These are phyloP conservation scores for Tricholoma sp. DNA, from an alignment of 768 basidiomycete species.

Conservation along the genomic window DNA sequence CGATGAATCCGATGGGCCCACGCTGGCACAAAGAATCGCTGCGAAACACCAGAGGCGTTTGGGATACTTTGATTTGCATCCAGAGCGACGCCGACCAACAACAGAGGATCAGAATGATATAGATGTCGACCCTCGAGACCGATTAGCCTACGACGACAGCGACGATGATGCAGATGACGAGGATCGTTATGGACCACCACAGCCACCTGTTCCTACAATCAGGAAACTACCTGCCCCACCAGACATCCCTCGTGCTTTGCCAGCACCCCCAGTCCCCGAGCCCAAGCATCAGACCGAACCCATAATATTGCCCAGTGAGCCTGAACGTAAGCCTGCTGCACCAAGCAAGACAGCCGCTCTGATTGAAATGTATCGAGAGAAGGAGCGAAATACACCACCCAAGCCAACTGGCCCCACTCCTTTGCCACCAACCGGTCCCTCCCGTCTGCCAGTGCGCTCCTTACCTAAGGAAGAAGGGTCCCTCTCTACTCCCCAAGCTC, in stretches of 20 bases:
- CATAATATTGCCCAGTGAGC: conserved; percentile 1
- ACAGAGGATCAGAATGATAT: conserved; percentile 15
- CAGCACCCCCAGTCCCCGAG: neutral
- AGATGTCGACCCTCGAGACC: conserved; percentile 32
- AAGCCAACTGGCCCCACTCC: conserved; percentile 21
- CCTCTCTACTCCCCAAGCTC: conserved; percentile 15
- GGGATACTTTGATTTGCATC: conserved; percentile 78
- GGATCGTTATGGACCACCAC: conserved; percentile 4
- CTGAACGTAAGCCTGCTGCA: conserved; percentile 13
- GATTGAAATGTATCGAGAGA: conserved; percentile 84
- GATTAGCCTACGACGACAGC: conserved; percentile 33
- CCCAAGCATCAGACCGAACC: conserved; percentile 7
- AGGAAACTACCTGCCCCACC: conserved; percentile 16
- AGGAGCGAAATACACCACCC: conserved; percentile 44
- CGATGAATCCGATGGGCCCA: conserved; percentile 11
- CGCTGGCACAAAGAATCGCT: conserved; percentile 23
- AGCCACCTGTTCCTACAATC: conserved; percentile 10
- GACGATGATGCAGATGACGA: conserved; percentile 26
- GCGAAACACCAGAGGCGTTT: conserved; percentile 39
- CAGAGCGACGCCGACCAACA: conserved; percentile 50
- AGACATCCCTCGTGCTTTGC: conserved; percentile 3
- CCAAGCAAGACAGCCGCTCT: conserved; percentile 69
- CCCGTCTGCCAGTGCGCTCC: conserved; percentile 36
- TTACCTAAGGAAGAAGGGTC: conserved; percentile 18
- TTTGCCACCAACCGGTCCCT: conserved; percentile 24